These are phyloP conservation scores for Aureobasidium lini DNA, from an alignment of 2,329 filamentous ascomycete species.

Conservation along the genomic window DNA sequence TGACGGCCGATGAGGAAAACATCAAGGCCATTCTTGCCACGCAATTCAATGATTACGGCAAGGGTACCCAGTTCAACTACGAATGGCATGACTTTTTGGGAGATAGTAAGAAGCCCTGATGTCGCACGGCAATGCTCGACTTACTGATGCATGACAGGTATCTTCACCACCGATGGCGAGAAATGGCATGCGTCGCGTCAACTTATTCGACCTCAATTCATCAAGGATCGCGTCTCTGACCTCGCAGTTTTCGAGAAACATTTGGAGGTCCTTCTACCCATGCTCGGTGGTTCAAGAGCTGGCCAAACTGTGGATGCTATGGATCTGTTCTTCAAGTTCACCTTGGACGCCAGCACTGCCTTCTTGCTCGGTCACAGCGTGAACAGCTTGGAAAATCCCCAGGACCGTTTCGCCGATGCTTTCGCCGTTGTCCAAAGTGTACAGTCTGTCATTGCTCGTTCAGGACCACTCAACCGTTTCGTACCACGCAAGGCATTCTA, in stretches of 20 bases:
- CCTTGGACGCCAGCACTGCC: constrained; percentile 77
- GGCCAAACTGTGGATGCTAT: constrained; percentile 59
- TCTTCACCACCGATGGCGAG: constrained; percentile 66
- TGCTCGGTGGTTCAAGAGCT: constrained; percentile 40
- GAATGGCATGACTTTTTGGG: constrained; percentile 73
- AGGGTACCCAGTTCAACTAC: constrained; percentile 65
- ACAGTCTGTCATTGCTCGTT: constrained; percentile 59
- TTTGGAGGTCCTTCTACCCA: constrained; percentile 62
- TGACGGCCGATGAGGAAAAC: constrained; percentile 81
- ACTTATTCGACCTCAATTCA: constrained; percentile 78
- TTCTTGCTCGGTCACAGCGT: constrained; percentile 77
- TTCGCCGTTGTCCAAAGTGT: constrained; percentile 73
- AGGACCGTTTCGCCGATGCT: constrained; percentile 66
- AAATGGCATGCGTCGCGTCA: constrained; percentile 75
- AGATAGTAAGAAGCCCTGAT: constrained; percentile 56
- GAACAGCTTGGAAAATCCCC: constrained; percentile 49
- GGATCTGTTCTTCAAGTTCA: constrained; percentile 76
- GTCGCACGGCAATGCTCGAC: neutral
- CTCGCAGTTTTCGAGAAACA: constrained; percentile 75
- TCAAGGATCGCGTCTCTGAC: constrained; percentile 75
- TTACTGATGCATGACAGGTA: constrained; percentile 30
- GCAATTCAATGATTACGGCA: constrained; percentile 79
- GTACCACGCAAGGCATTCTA: constrained; percentile 61
- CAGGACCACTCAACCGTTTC: constrained; percentile 55
- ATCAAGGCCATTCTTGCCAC: constrained; percentile 85